Conservation (phyloP, 1,284 basidiomycete genomes). For the Ceratobasidium sp. region DNA sequence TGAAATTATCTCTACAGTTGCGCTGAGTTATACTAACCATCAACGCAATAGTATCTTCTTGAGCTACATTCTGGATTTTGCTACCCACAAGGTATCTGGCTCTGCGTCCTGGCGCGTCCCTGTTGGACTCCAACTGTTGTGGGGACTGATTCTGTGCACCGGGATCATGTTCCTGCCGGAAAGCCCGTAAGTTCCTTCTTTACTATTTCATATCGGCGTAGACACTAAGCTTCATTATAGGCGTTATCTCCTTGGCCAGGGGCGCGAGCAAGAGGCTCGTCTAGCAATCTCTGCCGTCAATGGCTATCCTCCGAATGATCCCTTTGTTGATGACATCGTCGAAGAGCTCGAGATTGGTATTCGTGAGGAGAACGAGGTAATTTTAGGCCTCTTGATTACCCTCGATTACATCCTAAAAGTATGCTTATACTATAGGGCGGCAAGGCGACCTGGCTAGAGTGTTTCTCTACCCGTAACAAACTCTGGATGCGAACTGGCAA, state of each 20-base stretch:
- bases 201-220: neutral
- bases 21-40: constrained; percentile 5
- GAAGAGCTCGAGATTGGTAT: constrained; percentile 77
- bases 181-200: constrained; percentile 69
- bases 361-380: constrained; percentile 52
- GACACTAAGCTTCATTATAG: constrained; percentile 51
- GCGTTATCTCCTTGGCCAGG: constrained; percentile 69
- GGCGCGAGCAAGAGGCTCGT: constrained; percentile 65
- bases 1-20: neutral
- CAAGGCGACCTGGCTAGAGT: constrained; percentile 80
- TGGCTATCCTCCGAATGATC: constrained; percentile 67
- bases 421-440: constrained; percentile 63
- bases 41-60: constrained; percentile 66
- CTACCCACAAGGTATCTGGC: constrained; percentile 66
- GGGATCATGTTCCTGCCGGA: constrained; percentile 82
- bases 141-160: constrained; percentile 72
- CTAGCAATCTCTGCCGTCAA: constrained; percentile 74
- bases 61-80: constrained; percentile 77
- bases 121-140: constrained; percentile 69
- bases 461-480: constrained; percentile 74
- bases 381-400: neutral
- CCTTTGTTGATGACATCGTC: constrained; percentile 69
- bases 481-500: constrained; percentile 78
- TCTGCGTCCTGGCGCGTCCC: constrained; percentile 73
- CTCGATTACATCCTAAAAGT: constrained; percentile 44